Conservation (phyloP, 768 basidiomycete species). For the Xerocomus potaroensis region DNA sequence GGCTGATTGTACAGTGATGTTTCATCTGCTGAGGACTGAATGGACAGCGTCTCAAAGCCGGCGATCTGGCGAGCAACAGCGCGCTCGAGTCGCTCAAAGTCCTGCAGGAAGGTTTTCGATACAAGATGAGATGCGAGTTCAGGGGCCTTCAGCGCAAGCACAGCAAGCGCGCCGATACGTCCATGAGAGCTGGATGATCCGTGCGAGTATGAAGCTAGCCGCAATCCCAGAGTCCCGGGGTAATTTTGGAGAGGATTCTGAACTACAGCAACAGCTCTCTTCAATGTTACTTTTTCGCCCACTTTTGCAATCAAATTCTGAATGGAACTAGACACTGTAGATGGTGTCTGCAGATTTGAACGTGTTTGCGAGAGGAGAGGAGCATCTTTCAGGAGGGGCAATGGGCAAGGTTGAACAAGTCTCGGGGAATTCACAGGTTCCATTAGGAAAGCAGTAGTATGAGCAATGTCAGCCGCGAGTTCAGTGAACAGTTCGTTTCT, state of each 20-base stretch:
- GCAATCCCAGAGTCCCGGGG: slow-evolving; percentile 35
- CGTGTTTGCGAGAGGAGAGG: slow-evolving; percentile 55
- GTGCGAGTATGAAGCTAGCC: slow-evolving; percentile 59
- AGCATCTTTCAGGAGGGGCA: slow-evolving; percentile 54
- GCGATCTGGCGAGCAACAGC: slow-evolving; percentile 81
- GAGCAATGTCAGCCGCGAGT: slow-evolving; percentile 75
- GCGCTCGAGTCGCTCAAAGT: slow-evolving; percentile 62
- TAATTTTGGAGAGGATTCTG: slow-evolving; percentile 36
- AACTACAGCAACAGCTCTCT: slow-evolving; percentile 48
- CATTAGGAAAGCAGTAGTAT: slow-evolving; percentile 73
- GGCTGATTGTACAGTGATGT: slow-evolving; percentile 67
- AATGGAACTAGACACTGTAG: slow-evolving; percentile 60
- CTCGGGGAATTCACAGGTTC: slow-evolving; percentile 33
- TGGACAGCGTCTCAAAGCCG: slow-evolving; percentile 66
- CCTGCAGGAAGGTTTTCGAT: slow-evolving; percentile 47
- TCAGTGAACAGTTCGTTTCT: slow-evolving; percentile 77
- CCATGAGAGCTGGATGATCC: slow-evolving; percentile 52
- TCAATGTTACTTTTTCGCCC: slow-evolving; percentile 73
- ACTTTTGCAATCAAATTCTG: slow-evolving; percentile 68
- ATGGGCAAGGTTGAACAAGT: slow-evolving; percentile 46
- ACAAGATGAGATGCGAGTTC: slow-evolving; percentile 41
- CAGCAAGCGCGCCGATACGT: slow-evolving; percentile 54
- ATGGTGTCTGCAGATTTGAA: slow-evolving; percentile 31
- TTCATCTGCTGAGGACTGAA: slow-evolving; percentile 40
- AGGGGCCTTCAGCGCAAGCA: slow-evolving; percentile 50